phyloP scores from a whole-genome alignment of 768 basidiomycete species.

The Coprinopsis sp. region DNA sequence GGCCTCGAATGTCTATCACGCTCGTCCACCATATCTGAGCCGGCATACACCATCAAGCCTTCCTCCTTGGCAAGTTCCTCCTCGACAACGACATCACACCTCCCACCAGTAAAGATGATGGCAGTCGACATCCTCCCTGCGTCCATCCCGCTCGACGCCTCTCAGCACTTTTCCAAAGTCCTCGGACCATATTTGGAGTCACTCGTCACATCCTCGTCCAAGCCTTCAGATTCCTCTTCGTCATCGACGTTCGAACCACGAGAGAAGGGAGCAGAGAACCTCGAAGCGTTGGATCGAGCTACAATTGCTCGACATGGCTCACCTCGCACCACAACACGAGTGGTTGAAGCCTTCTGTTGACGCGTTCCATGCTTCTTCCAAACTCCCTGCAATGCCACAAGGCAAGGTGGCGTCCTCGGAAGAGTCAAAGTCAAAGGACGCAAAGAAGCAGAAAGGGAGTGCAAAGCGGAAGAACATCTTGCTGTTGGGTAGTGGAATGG shows the following conservation, averaged over 20 bases:
- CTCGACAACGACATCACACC: constrained; percentile 20
- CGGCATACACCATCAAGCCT: constrained; percentile 56
- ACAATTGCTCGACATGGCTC: constrained; percentile 63
- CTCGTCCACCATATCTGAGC: constrained; percentile 74
- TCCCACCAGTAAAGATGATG: constrained; percentile 72
- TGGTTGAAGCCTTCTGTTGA: constrained; percentile 57
- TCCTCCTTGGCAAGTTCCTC: too few species aligned
- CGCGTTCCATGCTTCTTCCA: constrained; percentile 27
- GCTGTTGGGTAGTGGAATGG: constrained; percentile 92
- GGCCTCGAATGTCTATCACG: constrained; percentile 78
- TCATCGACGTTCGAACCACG: constrained; percentile 9
- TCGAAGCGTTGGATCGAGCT: constrained; percentile 57
- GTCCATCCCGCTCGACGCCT: constrained; percentile 78
- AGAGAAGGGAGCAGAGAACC: constrained; percentile 16
- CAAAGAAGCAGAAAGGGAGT: not conserved
- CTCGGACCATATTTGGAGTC: constrained; percentile 65
- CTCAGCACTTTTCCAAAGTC: constrained; percentile 63
- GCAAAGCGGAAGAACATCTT: constrained; percentile 70
- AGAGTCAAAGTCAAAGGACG: not conserved
- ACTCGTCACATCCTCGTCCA: constrained; percentile 19
- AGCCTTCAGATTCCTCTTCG: constrained; percentile 23
- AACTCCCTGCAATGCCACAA: too few species aligned
- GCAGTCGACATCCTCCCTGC: constrained; percentile 90
- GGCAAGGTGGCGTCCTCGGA: too few species aligned
- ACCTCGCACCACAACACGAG: constrained; percentile 44